Evolutionary conservation across 208 protist genomes (phyloP), one percentile per base, ranked within the genome.

Genomic region (Herpetomonas samuelpessoai): DNA sequence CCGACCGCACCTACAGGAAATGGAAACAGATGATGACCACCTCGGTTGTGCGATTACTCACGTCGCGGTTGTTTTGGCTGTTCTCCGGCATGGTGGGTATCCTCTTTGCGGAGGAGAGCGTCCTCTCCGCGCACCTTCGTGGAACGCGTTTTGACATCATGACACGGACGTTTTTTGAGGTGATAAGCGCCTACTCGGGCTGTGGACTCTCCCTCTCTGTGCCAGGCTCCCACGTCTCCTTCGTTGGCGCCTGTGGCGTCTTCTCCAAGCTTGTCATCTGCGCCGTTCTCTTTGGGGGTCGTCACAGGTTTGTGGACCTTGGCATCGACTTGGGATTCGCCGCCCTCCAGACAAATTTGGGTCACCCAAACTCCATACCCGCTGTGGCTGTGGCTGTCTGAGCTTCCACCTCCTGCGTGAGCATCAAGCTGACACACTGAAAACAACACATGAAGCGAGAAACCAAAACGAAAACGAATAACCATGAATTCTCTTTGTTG

Each of bases 291-390:
- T 59, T 93, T 29, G 80, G 71, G n/a, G 86, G 86, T 3, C 82
- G 86, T 9, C 86, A 93, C 60, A 79, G 80, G 35, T 84, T 81
- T 28, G 80, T 93, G 3, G 86, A 93, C 39, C 76, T 88, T n/a
- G 82, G 86, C 38, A 81, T 86, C 46, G 86, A 90, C 59, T 52
- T 93, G 9, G 82, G 82, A 0, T 83, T 93, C 50, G 52, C 59
- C 31, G 59, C 54, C 1, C 68, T 92, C 6, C 72, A 82, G 29
- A 35, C 63, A 4, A 65, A 76, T 50, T 21, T 74, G n/a, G 9
- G 18, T 25, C 27, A 47, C 9, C 18, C 51, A 26, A 21, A n/a
- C n/a, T n/a, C n/a, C n/a, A n/a, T n/a, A n/a, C n/a, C n/a, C n/a
- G n/a, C n/a, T n/a, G n/a, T n/a, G n/a, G n/a, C n/a, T n/a, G n/a